phyloP scores from a whole-genome alignment of 2,329 filamentous ascomycete genomes.

The Colletotrichum sp. region DNA sequence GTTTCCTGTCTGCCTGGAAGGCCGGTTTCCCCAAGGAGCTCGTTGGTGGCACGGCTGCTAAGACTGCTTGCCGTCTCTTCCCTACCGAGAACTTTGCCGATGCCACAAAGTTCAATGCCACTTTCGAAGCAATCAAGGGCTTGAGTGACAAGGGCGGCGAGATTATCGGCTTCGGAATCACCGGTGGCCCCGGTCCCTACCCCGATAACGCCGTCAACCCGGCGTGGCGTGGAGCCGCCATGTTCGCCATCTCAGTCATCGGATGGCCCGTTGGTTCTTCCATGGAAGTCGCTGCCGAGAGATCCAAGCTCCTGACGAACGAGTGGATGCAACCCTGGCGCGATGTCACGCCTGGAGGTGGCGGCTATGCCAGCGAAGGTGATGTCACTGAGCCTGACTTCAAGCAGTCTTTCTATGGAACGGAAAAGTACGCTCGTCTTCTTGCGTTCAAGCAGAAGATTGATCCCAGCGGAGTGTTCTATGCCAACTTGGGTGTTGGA shows the following conservation, averaged over 20 bases:
- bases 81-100: not conserved
- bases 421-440: constrained; percentile 30
- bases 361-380: constrained; percentile 34
- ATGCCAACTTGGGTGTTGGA: constrained; percentile 29
- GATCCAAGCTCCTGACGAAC: constrained; percentile 30
- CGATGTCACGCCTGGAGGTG: constrained; percentile 27
- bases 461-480: constrained; percentile 33
- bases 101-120: constrained; percentile 31
- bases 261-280: not conserved
- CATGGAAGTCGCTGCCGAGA: constrained; percentile 15
- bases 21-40: constrained; percentile 26
- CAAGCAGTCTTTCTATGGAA: constrained; percentile 32
- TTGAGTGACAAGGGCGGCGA: constrained; percentile 44
- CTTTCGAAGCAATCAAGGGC: constrained; percentile 39
- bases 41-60: not conserved
- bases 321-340: constrained; percentile 34
- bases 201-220: constrained; percentile 42
- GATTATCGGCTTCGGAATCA: constrained; percentile 45
- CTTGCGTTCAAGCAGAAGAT: constrained; percentile 31
- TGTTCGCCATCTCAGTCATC: constrained; percentile 34
- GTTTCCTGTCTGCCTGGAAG: constrained; percentile 29
- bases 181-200: constrained; percentile 30
- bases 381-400: constrained; percentile 34
- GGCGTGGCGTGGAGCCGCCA: constrained; percentile 46
- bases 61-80: constrained; percentile 10